Base-by-base conservation (phyloP, 1,139 yeast genomes). In the Debaryomycetaceae sp. region DNA sequence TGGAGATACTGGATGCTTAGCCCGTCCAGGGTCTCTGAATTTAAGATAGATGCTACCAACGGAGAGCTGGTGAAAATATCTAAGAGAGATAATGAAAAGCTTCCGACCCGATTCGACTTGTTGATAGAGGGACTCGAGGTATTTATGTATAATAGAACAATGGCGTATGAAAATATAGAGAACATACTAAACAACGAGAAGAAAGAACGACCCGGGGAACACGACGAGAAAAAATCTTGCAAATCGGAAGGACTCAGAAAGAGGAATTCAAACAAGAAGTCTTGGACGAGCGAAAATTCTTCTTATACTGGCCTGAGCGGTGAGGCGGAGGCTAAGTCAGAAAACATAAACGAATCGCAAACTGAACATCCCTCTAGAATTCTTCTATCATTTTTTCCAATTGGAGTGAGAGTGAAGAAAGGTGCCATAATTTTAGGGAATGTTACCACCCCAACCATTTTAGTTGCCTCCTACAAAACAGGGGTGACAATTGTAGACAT, bases 1-100 rank as follows among this genome's bases (percentile, higher is more conserved):
- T 92, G 98, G 98, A 61, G 95, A 44, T 92, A 88, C 58, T 92
- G 98, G 98, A 66, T 71, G 15, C 53, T 87, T 40, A 66, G 67
- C 5, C 58, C 67, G 15, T 75, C 81, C 3, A 67, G 85, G 49
- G 53, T 68, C 30, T 70, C 82, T 1, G 75, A 70, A 29, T 68
- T 64, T 41, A 55, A 52, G 33, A 51, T 58, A 13, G 49, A 57
- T 30, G 53, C 55, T 3, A 46, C 55, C 13, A 61, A 59, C 38
- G 52, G 56, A 22, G 64, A 61, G 31, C n/a, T 43, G 35, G 38
- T 31, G 38, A 36, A 26, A 38, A 33, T 38, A 37, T 17, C 39
- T 22, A 55, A 50, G 38, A 50, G 50, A 16, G 60, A 54, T 31
- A 79, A 80, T 51, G 66, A 65, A 17, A 62, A 65, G 34, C 70